These are phyloP conservation scores for Trypanosoma platydactyli DNA, from an alignment of 208 protist species.

Conservation along the genomic window DNA sequence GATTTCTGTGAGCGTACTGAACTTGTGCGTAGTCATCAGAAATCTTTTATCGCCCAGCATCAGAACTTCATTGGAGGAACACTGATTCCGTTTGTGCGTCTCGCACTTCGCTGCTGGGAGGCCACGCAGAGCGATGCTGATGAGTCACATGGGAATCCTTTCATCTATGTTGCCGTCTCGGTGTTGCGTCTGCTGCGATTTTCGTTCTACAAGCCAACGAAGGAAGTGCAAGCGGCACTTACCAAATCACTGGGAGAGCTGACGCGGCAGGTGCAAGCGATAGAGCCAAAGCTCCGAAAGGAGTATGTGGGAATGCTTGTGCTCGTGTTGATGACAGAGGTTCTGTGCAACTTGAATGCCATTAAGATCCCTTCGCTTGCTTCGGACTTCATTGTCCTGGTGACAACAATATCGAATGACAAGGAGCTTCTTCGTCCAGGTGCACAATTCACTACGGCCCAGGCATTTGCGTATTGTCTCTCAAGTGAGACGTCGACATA, in stretches of 20 bases:
- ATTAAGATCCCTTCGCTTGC: constrained; percentile 45
- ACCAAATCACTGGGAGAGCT: constrained; percentile 35
- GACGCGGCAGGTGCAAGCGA: constrained; percentile 41
- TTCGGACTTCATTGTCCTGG: constrained; percentile 37
- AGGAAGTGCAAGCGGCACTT: constrained; percentile 24
- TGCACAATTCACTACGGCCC: constrained; percentile 48
- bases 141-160: constrained; percentile 45
- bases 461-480: constrained; percentile 71
- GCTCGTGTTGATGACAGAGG: constrained; percentile 66
- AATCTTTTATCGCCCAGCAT: constrained; percentile 31
- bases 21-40: constrained; percentile 42
- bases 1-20: constrained; percentile 59
- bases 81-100: constrained; percentile 62
- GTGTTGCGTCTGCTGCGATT: constrained; percentile 67
- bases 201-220: constrained; percentile 48
- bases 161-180: constrained; percentile 42
- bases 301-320: constrained; percentile 78
- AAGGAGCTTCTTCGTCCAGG: constrained; percentile 38
- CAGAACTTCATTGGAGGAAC: constrained; percentile 57
- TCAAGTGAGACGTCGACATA: constrained; percentile 68
- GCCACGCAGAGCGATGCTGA: constrained; percentile 16
- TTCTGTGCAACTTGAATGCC: constrained; percentile 79
- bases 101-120: constrained; percentile 58
- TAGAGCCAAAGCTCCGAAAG: constrained; percentile 44
- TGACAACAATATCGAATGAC: constrained; percentile 56